phyloP scores from a whole-genome alignment of 1,284 basidiomycete species.

The Malassezia brasiliensis region DNA sequence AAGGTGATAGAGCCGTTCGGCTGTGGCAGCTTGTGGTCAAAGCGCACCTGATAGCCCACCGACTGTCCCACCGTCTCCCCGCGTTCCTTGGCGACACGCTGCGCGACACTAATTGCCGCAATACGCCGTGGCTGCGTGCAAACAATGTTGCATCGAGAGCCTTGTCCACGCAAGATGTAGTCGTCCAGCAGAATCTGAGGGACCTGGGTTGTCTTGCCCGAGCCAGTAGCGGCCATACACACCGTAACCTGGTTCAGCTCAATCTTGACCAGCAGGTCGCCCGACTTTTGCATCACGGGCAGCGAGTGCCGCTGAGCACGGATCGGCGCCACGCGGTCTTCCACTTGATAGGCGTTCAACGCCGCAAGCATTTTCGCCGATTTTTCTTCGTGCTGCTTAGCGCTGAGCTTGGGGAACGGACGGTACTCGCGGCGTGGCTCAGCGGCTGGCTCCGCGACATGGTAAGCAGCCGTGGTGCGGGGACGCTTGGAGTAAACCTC shows the following conservation, averaged over 20 bases:
- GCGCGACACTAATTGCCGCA: slow-evolving; percentile 83
- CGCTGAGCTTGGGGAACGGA: slow-evolving; percentile 26
- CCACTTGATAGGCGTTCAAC: slow-evolving; percentile 58
- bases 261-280: slow-evolving; percentile 55
- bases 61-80: slow-evolving; percentile 64
- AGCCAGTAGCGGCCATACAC: slow-evolving; percentile 88
- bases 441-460: slow-evolving; percentile 21
- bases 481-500: slow-evolving; percentile 44
- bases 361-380: slow-evolving; percentile 57
- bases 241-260: slow-evolving; percentile 75
- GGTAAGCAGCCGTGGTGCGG: slow-evolving; percentile 21
- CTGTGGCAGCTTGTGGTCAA: slow-evolving; percentile 71
- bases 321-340: slow-evolving; percentile 61
- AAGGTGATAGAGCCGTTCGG: slow-evolving; percentile 76
- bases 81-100: slow-evolving; percentile 82
- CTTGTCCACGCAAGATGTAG: slow-evolving; percentile 66
- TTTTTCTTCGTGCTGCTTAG: slow-evolving; percentile 52
- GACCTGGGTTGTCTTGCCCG: slow-evolving; percentile 90
- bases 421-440: slow-evolving; percentile 36
- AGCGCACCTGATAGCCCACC: slow-evolving; percentile 87
- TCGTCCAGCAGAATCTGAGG: slow-evolving; percentile 86
- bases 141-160: slow-evolving; percentile 77
- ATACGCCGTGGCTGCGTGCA: slow-evolving; percentile 88
- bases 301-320: slow-evolving; percentile 60
- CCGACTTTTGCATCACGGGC: slow-evolving; percentile 55